These are phyloP conservation scores for Apiospora arundinis DNA, from an alignment of 2,329 filamentous ascomycete genomes.

Conservation along the genomic window DNA sequence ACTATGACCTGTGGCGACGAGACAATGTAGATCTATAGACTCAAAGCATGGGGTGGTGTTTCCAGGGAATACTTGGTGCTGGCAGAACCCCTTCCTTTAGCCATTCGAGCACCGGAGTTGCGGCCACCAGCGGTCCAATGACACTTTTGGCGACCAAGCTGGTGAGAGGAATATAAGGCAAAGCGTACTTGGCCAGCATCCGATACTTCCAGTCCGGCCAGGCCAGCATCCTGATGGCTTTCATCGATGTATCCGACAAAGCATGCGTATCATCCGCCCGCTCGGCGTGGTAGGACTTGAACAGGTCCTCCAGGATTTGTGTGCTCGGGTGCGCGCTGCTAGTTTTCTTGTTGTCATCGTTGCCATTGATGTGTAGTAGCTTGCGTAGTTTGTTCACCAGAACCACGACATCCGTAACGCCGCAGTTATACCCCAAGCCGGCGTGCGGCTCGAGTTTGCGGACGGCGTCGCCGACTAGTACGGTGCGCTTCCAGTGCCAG, in stretches of 20 bases:
- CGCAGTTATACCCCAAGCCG: conserved; percentile 23
- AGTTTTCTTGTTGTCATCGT: too few relatives aligned
- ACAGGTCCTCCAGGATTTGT: neutral
- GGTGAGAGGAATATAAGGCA: neutral
- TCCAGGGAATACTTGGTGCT: neutral
- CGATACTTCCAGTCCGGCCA: neutral
- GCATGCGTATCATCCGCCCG: neutral
- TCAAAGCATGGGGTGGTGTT: neutral
- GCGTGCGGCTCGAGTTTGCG: conserved; percentile 25
- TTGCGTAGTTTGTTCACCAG: conserved; percentile 15
- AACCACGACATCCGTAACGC: conserved; percentile 22
- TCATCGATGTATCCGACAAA: neutral
- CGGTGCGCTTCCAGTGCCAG: conserved; percentile 24
- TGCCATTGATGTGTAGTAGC: neutral
- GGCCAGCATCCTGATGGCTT: neutral
- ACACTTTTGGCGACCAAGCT: neutral
- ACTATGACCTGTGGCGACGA: too few relatives aligned
- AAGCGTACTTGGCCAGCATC: neutral
- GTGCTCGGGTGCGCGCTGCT: neutral
- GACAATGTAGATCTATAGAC: too few relatives aligned
- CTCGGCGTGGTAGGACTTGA: conserved; percentile 4
- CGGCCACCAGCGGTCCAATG: neutral
- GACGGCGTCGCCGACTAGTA: conserved; percentile 25
- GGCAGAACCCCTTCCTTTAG: neutral
- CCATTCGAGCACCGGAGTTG: neutral